Conservation (phyloP, 129 eudicot species). For the Pittosporum tobira region DNA sequence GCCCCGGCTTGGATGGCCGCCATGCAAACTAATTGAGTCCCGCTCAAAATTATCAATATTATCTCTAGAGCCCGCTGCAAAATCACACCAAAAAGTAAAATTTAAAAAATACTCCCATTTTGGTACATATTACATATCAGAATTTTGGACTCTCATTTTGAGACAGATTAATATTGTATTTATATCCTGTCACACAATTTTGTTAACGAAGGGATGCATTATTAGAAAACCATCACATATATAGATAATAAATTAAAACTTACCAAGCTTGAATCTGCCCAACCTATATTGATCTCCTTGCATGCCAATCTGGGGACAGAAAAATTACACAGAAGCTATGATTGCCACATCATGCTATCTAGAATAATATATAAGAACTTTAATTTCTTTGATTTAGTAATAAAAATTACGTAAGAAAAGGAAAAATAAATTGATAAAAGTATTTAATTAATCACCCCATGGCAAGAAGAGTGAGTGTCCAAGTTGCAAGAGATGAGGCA, state of each 20-base stretch:
- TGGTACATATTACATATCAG: not conserved
- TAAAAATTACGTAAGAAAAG: too few relatives aligned
- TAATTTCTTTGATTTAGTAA: too few relatives aligned
- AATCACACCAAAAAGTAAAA: not conserved
- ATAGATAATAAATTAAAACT: slow-evolving; percentile 3
- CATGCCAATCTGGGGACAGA: slow-evolving; percentile 54
- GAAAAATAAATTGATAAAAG: not conserved
- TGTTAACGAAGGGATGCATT: too few relatives aligned
- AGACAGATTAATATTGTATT: too few relatives aligned
- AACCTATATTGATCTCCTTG: slow-evolving; percentile 74
- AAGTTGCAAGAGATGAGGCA: slow-evolving; percentile 53
- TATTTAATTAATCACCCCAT: slow-evolving; percentile 58
- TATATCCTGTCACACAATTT: too few relatives aligned
- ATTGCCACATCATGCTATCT: too few relatives aligned
- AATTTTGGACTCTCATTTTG: too few relatives aligned
- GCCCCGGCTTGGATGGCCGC: slow-evolving; percentile 53
- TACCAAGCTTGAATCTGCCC: slow-evolving; percentile 64
- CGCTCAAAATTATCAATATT: slow-evolving; percentile 54
- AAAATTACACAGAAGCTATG: too few relatives aligned
- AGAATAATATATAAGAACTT: too few relatives aligned
- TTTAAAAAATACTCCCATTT: not conserved
- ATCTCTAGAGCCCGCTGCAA: slow-evolving; percentile 70
- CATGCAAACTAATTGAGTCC: slow-evolving; percentile 60
- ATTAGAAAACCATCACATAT: too few relatives aligned
- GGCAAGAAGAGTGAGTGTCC: slow-evolving; percentile 78